Evolutionary conservation across 164 flowering plant genomes (phyloP), one percentile per base, ranked within the genome.

Genomic region (Stephania yunnanensis): DNA sequence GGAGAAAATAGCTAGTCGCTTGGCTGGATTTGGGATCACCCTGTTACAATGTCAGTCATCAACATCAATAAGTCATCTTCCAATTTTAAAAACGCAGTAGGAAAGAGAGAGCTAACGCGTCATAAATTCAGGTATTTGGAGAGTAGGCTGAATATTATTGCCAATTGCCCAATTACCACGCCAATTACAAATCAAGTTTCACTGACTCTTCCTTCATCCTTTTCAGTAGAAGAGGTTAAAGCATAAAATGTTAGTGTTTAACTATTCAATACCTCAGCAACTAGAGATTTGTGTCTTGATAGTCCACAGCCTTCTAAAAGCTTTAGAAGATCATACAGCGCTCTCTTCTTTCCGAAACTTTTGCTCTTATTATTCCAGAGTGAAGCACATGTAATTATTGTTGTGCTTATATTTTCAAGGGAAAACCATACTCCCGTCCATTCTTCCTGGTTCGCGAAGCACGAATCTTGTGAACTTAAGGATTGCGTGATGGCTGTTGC

Each of bases 281-380:
- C 71, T 45, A 76, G 45, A 45, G 84, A 81, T 75, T 79, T 89
- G 82, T 87, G 93, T 79, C 79, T 86, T 11, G 91, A 83, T 74
- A 93, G 78, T 5, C 99, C 99, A 83, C 86, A 86, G 67, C 79
- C 82, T 73, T 91, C 90, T 73, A 93, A 80, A 69, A 85, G 82
- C 85, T 90, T 84, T 8, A 95, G 80, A 78, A 93, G 87, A 20
- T 85, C 86, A 69, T 86, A 70, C 6, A 92, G 83, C 30, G 89
- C 93, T 81, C 92, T 87, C 83, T 84, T 87, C 81, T 95, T 92
- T 20, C 86, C 85, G 19, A 77, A 76, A 66, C 68, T 83, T 75
- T 82, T 86, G 22, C 44, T 82, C 68, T 72, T 80, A 67, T 87
- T 86, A 71, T 85, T 88, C 95, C 96, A 88, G 36, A 89, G 82